Base-by-base conservation (phyloP, 2,329 filamentous ascomycete species). In the Fusarium sacchari region DNA sequence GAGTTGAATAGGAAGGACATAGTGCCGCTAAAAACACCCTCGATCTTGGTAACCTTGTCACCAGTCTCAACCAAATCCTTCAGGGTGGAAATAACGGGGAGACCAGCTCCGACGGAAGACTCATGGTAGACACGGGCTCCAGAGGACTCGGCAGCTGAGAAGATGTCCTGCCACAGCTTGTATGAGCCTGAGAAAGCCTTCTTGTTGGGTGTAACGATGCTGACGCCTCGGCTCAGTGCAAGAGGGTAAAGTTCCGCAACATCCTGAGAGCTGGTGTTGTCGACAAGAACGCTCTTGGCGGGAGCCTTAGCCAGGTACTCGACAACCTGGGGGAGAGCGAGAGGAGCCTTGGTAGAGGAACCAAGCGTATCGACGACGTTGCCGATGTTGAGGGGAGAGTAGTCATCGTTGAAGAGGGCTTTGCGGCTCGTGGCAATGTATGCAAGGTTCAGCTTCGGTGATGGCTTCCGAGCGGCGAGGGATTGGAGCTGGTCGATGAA, bases 1-100 rank as follows among this genome's bases (percentile, higher is more conserved):
- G 91, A 95, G 87, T 98, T 98, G 90, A 99, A 98, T 44, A 99
- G 88, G 88, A 98, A 99, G 43, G 94, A 97, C 91, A 99, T 96
- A 62, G 96, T 99, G 73, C 96, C 96, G 70, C 94, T 97, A 85
- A 99, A 98, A 58, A 99, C 95, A 75, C 96, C 96, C 84, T 98
- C 96, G 76, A 99, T 97, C 84, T 92, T 95, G 61, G 90, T 94
- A 10, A 99, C 92, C 81, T 94, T 88, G 80, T 99, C 96, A 46
- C 96, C 96, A 3, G 96, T 99, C 72, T 95, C 93, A 30, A 98
- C 90, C n/a, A 99, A 88, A 78, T 99, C 96, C 80, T 95, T 95
- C 73, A 99, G 86, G 1, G 96, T 98, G 44, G 94, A 97, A 77
- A 99, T 93, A 67, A 98, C 93, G 10, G 96, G 96, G 56, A 99